A percentile compares a stretch with the other conserved stretches of the same genome.
Evolutionary conservation across 345 rosid species (phyloP).

Genomic region (Abelmoschus esculentus): DNA sequence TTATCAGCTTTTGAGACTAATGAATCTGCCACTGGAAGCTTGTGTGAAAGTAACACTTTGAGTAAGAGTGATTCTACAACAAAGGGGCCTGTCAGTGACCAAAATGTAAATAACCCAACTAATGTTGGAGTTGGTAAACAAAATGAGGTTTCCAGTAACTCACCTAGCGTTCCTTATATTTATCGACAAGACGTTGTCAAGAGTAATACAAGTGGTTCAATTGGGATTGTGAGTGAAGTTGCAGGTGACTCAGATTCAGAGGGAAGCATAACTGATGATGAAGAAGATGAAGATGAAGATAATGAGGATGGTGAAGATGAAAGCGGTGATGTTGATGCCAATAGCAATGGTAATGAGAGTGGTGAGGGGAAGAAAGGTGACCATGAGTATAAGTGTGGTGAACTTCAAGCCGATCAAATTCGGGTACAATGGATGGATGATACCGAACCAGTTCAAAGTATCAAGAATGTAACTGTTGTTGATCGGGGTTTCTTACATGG

Average conservation of each 20-base stretch:
- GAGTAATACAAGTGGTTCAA: conserved; percentile 39
- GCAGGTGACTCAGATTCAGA: conserved; percentile 95
- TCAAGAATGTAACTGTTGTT: conserved; percentile 49
- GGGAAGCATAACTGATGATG: conserved; percentile 51
- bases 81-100: conserved; percentile 22
- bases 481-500: conserved; percentile 94
- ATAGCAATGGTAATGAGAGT: conserved; percentile 26
- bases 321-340: conserved; percentile 22
- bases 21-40: conserved; percentile 19
- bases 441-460: conserved; percentile 58
- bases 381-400: conserved; percentile 38
- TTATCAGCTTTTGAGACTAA: conserved; percentile 25
- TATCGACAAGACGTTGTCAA: conserved; percentile 80
- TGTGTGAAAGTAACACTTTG: conserved; percentile 13
- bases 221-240: conserved; percentile 87
- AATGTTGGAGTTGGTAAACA: conserved; percentile 19
- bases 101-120: conserved; percentile 18
- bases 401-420: conserved; percentile 67
- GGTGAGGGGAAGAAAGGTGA: conserved; percentile 23
- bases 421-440: conserved; percentile 86
- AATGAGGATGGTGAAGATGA: conserved; percentile 22
- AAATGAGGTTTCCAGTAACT: conserved; percentile 24
- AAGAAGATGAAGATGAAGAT: conserved; percentile 19
- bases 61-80: conserved; percentile 18
- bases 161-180: conserved; percentile 35